These are phyloP conservation scores for Nakazawaea ambrosiae DNA, from an alignment of 805 yeast genomes.

Conservation along the genomic window DNA sequence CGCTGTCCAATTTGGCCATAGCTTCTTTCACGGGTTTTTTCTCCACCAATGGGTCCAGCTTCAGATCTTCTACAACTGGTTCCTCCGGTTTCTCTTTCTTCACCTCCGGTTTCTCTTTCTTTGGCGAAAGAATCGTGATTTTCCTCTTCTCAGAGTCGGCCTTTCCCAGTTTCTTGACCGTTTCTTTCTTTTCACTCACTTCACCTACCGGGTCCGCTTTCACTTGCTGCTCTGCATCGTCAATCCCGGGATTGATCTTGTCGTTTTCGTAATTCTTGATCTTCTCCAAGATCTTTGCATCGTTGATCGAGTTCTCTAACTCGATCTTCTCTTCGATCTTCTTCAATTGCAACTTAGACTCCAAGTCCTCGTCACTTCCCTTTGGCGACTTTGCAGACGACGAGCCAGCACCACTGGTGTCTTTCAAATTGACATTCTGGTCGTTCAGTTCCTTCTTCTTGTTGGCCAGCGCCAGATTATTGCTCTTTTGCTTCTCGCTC, in stretches of 20 bases:
- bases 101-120: neutral
- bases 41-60: neutral
- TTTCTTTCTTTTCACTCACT: neutral
- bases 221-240: neutral
- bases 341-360: neutral
- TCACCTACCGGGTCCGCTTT: neutral
- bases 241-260: neutral
- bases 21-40: neutral
- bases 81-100: too few species aligned
- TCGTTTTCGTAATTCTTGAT: neutral
- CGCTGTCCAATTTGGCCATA: neutral
- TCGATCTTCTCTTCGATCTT: slow-evolving; percentile 3
- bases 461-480: neutral
- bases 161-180: neutral
- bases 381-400: neutral
- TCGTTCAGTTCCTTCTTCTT: slow-evolving; percentile 12
- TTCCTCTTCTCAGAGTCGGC: neutral
- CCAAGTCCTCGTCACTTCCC: neutral
- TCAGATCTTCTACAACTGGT: neutral
- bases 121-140: too few species aligned
- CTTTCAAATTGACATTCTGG: slow-evolving; percentile 5
- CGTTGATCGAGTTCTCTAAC: slow-evolving; percentile 2
- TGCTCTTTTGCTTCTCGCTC: neutral
- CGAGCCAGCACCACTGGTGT: too few species aligned
- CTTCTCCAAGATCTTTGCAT: slow-evolving; percentile 2